These are phyloP conservation scores for Dipodascus geniculatus DNA, from an alignment of 805 yeast genomes.

Conservation along the genomic window DNA sequence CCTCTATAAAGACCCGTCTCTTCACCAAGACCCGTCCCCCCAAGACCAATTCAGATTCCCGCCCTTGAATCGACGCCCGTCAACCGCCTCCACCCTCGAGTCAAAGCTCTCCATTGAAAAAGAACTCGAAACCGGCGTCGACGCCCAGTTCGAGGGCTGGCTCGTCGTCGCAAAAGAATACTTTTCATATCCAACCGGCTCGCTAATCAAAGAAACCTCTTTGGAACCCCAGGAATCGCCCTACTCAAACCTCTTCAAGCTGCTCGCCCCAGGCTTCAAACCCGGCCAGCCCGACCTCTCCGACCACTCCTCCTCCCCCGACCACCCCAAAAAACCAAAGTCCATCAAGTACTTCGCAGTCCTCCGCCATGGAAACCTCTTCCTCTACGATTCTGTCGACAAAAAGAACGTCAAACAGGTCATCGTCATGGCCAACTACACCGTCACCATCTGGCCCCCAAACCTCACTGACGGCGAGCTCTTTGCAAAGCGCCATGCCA, in stretches of 20 bases:
- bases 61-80: slow-evolving; percentile 1
- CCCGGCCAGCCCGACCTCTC: neutral
- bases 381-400: slow-evolving; percentile 64
- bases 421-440: slow-evolving; percentile 56
- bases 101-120: too few species aligned
- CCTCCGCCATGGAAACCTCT: slow-evolving; percentile 76
- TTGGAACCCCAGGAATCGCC: neutral
- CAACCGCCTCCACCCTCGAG: neutral
- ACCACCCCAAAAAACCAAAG: slow-evolving; percentile 3
- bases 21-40: too few species aligned
- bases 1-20: too few species aligned
- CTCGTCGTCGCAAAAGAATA: slow-evolving; percentile 73
- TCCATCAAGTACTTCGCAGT: slow-evolving; percentile 27
- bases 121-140: slow-evolving; percentile 44
- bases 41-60: neutral
- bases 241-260: neutral
- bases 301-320: neutral
- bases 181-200: slow-evolving; percentile 35
- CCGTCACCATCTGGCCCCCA: slow-evolving; percentile 82
- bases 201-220: slow-evolving; percentile 19
- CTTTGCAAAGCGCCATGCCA: slow-evolving; percentile 69
- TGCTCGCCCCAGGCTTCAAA: neutral
- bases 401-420: slow-evolving; percentile 63
- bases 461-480: slow-evolving; percentile 59
- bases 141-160: slow-evolving; percentile 53